phyloP scores from a whole-genome alignment of 2,329 filamentous ascomycete species.

The Ceratocystis harringtonii region DNA sequence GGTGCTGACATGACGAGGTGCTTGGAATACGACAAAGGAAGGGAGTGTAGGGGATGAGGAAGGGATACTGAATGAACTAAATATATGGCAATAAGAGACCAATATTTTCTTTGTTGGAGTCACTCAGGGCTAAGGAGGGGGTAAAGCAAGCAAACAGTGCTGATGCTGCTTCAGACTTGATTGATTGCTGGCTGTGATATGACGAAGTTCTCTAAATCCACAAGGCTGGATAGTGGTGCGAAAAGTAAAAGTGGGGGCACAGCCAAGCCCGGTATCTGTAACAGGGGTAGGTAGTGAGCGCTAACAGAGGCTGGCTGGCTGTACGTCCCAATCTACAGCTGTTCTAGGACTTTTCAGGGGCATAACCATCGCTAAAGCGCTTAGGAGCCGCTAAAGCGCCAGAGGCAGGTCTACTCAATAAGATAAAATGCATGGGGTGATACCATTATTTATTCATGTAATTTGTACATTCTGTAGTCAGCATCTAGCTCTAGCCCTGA shows the following conservation, averaged over 20 bases:
- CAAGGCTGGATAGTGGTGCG: neutral
- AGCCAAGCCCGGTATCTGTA: neutral
- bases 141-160: neutral
- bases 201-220: neutral
- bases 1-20: neutral
- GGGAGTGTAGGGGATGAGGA: neutral
- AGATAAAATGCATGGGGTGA: too few species aligned
- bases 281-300: neutral
- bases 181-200: neutral
- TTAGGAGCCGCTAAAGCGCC: too few species aligned
- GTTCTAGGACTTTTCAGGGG: neutral
- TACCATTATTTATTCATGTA: too few species aligned
- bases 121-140: neutral
- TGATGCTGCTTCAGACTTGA: neutral
- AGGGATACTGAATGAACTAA: neutral
- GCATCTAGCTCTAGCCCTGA: slow-evolving; percentile 44
- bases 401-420: too few species aligned
- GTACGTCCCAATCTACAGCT: neutral
- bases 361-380: neutral
- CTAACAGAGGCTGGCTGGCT: neutral
- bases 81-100: neutral
- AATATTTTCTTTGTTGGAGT: neutral
- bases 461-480: neutral
- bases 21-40: neutral
- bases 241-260: neutral